A percentile compares a stretch with the other conserved stretches of the same genome.
Conservation (phyloP, 345 rosid species). For the Acer negundo region DNA sequence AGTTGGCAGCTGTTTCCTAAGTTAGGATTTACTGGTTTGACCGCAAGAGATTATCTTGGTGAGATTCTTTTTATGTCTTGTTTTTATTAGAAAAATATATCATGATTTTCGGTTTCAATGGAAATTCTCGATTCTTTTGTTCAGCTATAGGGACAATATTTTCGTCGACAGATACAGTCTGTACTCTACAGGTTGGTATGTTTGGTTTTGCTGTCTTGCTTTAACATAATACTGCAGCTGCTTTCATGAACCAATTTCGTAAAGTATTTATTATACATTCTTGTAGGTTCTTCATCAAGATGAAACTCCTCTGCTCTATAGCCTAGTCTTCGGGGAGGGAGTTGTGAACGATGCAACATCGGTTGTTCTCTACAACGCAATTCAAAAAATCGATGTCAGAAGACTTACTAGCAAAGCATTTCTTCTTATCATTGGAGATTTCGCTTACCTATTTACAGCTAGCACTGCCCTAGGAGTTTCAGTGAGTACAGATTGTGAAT, state of each 20-base stretch:
- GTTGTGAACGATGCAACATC: slow-evolving; percentile 96
- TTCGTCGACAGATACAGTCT: slow-evolving; percentile 91
- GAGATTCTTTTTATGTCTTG: slow-evolving; percentile 17
- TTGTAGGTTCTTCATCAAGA: slow-evolving; percentile 85
- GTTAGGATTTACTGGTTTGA: slow-evolving; percentile 59
- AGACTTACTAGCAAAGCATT: slow-evolving; percentile 43
- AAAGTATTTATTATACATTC: neutral
- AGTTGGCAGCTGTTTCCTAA: slow-evolving; percentile 79
- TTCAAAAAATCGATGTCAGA: slow-evolving; percentile 70
- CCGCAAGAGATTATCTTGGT: slow-evolving; percentile 74
- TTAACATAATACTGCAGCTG: neutral
- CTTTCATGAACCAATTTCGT: neutral
- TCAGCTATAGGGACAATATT: slow-evolving; percentile 89
- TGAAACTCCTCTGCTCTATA: slow-evolving; percentile 80
- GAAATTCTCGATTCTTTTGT: slow-evolving; percentile 25
- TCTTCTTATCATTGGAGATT: slow-evolving; percentile 56
- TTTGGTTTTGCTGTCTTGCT: slow-evolving; percentile 7
- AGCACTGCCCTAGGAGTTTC: slow-evolving; percentile 77
- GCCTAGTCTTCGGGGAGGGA: slow-evolving; percentile 94
- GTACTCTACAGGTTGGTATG: slow-evolving; percentile 80
- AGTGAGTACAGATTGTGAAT: slow-evolving; percentile 41
- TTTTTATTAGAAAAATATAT: neutral
- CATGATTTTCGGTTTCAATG: slow-evolving; percentile 10
- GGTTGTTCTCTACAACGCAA: slow-evolving; percentile 75
- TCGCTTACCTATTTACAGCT: slow-evolving; percentile 67